These are phyloP conservation scores for Oryza meridionalis DNA, from an alignment of 176 grass and related monocot genomes.

Conservation along the genomic window DNA sequence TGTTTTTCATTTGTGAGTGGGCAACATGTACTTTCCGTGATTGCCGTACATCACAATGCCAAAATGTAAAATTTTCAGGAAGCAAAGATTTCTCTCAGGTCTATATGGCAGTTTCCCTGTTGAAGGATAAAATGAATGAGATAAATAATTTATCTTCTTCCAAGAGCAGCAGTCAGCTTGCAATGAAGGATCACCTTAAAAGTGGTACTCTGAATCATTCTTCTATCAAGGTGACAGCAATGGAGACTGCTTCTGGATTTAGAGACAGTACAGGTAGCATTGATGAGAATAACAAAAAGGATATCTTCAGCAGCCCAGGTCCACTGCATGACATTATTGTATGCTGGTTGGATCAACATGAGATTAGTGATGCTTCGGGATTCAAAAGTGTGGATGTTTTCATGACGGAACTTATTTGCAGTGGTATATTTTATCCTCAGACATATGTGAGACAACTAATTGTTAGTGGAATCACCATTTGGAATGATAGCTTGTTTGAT, in stretches of 20 bases:
- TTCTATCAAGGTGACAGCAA: conserved; percentile 38
- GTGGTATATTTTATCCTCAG: conserved; percentile 88
- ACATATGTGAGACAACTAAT: conserved; percentile 96
- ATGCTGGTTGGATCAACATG: conserved; percentile 97
- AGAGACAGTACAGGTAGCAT: conserved; percentile 50
- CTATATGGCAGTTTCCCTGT: conserved; percentile 78
- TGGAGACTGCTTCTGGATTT: conserved; percentile 45
- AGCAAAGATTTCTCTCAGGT: conserved; percentile 91
- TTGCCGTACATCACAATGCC: conserved; percentile 59
- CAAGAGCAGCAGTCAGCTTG: conserved; percentile 56
- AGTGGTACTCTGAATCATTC: conserved; percentile 51
- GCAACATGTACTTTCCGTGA: conserved; percentile 97
- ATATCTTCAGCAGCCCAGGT: conserved; percentile 83
- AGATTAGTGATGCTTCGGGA: conserved; percentile 68
- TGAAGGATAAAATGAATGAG: conserved; percentile 93
- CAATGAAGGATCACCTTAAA: conserved; percentile 50
- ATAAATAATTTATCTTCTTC: conserved; percentile 60
- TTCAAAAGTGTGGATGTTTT: conserved; percentile 73
- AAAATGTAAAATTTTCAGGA: conserved; percentile 81
- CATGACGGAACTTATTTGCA: conserved; percentile 77
- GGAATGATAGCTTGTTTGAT: conserved; percentile 64
- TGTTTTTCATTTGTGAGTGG: conserved; percentile 99
- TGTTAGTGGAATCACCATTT: conserved; percentile 83
- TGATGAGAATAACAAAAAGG: conserved; percentile 65
- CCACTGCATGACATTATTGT: conserved; percentile 95